Percentiles rank a stretch among this genome's conserved stretches.
These are phyloP conservation scores for Lepiota venenata DNA, from an alignment of 768 basidiomycete genomes.

Conservation along the genomic window DNA sequence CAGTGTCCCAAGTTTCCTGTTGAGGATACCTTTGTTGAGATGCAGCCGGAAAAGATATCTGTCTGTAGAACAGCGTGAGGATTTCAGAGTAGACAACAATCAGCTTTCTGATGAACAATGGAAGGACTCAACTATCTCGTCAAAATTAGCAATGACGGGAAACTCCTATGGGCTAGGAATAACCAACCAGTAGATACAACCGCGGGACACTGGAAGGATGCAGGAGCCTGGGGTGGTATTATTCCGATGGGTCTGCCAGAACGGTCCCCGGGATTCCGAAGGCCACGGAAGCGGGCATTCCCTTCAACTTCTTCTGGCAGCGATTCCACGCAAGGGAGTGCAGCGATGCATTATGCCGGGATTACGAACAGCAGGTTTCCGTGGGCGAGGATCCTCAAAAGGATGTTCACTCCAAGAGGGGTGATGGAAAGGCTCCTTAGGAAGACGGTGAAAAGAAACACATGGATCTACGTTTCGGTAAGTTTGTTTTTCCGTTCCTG, in stretches of 20 bases:
- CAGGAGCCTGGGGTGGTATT: conserved; percentile 52
- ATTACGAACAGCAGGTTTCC: conserved; percentile 26
- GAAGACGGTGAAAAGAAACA: conserved; percentile 56
- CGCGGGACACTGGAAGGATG: conserved; percentile 59
- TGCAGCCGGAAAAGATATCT: conserved; percentile 43
- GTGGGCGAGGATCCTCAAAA: conserved; percentile 36
- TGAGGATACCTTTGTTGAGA: neutral
- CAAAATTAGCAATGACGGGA: conserved; percentile 49
- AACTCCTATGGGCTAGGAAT: conserved; percentile 55
- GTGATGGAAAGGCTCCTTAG: conserved; percentile 49
- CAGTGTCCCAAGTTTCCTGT: conserved; percentile 14
- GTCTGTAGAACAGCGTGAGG: conserved; percentile 52
- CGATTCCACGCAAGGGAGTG: conserved; percentile 22
- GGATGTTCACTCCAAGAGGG: conserved; percentile 48
- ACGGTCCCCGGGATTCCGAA: conserved; percentile 8
- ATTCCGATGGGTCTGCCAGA: conserved; percentile 33
- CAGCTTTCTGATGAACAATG: neutral
- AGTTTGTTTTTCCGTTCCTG: conserved; percentile 16
- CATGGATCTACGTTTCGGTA: conserved; percentile 70
- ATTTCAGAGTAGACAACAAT: neutral
- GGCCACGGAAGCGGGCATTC: neutral
- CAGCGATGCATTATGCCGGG: conserved; percentile 42
- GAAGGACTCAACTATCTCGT: conserved; percentile 66
- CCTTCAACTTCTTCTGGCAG: conserved; percentile 13
- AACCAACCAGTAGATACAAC: conserved; percentile 58